These are phyloP conservation scores for Trichosporon coremiiforme DNA, from an alignment of 1,284 basidiomycete genomes.

Conservation along the genomic window DNA sequence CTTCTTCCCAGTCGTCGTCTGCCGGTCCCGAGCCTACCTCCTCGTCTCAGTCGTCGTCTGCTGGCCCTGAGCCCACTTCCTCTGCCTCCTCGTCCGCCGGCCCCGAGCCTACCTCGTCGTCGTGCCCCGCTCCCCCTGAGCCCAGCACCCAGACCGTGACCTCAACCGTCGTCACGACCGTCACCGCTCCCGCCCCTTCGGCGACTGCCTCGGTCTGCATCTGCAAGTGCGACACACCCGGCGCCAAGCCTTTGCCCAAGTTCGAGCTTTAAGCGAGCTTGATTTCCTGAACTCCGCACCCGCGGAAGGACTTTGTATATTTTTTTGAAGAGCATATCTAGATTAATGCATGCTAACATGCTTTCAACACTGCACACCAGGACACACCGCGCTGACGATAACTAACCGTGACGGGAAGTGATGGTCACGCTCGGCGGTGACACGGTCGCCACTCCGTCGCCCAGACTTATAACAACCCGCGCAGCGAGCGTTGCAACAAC, in stretches of 20 bases:
- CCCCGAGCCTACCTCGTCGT: neutral
- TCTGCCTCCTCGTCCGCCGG: no score
- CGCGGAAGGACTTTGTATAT: neutral
- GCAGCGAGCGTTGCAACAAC: neutral
- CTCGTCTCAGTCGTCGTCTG: no score
- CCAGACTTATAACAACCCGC: no score
- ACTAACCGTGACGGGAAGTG: neutral
- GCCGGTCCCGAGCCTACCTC: neutral
- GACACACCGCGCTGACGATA: neutral
- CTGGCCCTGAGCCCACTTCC: no score
- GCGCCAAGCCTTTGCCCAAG: conserved; percentile 26
- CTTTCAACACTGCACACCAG: neutral
- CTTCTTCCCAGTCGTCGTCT: neutral
- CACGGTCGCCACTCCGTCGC: no score
- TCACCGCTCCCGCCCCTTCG: conserved; percentile 13
- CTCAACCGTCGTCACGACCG: conserved; percentile 17
- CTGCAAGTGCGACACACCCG: conserved; percentile 20
- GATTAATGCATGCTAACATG: neutral
- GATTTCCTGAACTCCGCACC: neutral
- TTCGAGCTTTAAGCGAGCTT: conserved; percentile 19
- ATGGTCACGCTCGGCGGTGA: no score
- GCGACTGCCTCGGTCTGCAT: conserved; percentile 16
- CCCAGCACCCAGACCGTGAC: neutral
- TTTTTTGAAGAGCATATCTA: neutral
- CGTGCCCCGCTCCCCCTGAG: neutral